Evolutionary conservation across 306 rosid species (phyloP).

Genomic region (Canavalia ensiformis): DNA sequence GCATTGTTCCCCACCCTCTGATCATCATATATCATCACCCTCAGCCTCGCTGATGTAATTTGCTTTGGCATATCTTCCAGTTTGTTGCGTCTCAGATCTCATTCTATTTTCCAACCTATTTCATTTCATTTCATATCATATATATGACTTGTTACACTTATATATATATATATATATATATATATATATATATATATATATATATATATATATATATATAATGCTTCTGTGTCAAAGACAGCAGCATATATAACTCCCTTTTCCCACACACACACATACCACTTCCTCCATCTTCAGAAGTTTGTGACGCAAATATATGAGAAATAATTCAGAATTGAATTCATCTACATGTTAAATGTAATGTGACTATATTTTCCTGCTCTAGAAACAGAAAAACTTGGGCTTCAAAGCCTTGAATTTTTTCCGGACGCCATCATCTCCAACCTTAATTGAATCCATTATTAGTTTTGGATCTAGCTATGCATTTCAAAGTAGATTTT

Average conservation of each 20-base stretch:
- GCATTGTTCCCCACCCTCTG: slow-evolving; percentile 54
- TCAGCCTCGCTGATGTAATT: slow-evolving; percentile 51
- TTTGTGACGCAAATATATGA: neutral
- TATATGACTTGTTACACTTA: slow-evolving; percentile 14
- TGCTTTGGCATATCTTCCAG: slow-evolving; percentile 44
- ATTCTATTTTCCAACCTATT: slow-evolving; percentile 20
- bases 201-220: neutral
- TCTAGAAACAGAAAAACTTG: slow-evolving; percentile 11
- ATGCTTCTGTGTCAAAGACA: neutral
- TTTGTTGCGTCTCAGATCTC: slow-evolving; percentile 42
- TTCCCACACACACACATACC: neutral
- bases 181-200: neutral
- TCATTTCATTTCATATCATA: neutral
- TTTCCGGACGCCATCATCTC: slow-evolving; percentile 30
- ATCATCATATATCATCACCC: slow-evolving; percentile 46
- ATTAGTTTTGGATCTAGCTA: slow-evolving; percentile 28
- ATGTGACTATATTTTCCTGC: slow-evolving; percentile 11
- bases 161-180: neutral
- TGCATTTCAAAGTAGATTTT: slow-evolving; percentile 40
- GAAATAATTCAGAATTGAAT: slow-evolving; percentile 32
- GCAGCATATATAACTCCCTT: neutral
- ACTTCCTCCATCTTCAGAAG: slow-evolving; percentile 11
- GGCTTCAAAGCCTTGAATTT: slow-evolving; percentile 29
- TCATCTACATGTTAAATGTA: slow-evolving; percentile 13
- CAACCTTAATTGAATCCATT: slow-evolving; percentile 33